Evolutionary conservation across 163 green algal genomes (phyloP).

Genomic region (Prototheca wickerhamii): DNA sequence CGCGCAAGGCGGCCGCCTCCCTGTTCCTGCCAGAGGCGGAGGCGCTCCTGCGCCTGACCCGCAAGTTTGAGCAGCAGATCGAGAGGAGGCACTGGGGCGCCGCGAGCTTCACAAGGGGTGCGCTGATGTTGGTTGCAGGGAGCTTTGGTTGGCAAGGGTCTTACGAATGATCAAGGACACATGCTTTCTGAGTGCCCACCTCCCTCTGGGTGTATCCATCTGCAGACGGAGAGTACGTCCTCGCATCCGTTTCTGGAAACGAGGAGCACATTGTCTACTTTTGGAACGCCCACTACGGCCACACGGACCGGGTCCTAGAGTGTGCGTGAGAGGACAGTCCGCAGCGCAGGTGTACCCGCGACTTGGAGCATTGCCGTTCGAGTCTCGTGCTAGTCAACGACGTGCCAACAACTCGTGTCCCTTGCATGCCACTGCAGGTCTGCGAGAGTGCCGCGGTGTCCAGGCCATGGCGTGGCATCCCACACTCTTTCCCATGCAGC

Average conservation of each 20-base stretch:
- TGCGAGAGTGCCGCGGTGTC: slow-evolving; percentile 21
- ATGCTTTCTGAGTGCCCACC: no score
- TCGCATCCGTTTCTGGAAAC: slow-evolving; percentile 23
- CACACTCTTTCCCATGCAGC: slow-evolving; percentile 18
- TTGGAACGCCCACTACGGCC: slow-evolving; percentile 46
- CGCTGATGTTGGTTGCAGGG: background rate
- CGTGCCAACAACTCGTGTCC: background rate
- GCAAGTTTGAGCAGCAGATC: background rate
- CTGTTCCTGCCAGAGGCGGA: background rate
- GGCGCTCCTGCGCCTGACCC: background rate
- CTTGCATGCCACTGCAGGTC: background rate
- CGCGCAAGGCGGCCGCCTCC: no score
- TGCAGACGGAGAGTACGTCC: slow-evolving; percentile 30
- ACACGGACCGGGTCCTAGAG: slow-evolving; percentile 38
- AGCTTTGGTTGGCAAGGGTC: background rate
- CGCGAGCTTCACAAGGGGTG: background rate
- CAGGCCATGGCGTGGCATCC: slow-evolving; percentile 63
- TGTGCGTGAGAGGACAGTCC: slow-evolving; percentile 14
- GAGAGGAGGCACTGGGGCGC: background rate
- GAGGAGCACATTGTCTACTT: slow-evolving; percentile 58
- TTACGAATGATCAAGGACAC: background rate
- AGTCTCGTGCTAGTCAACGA: background rate
- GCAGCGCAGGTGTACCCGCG: background rate
- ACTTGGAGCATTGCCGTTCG: background rate
- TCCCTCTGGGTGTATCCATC: background rate